A percentile compares a stretch with the other conserved stretches of the same genome.
These are phyloP conservation scores for Lomentospora prolificans DNA, from an alignment of 2,329 filamentous ascomycete species.

Conservation along the genomic window DNA sequence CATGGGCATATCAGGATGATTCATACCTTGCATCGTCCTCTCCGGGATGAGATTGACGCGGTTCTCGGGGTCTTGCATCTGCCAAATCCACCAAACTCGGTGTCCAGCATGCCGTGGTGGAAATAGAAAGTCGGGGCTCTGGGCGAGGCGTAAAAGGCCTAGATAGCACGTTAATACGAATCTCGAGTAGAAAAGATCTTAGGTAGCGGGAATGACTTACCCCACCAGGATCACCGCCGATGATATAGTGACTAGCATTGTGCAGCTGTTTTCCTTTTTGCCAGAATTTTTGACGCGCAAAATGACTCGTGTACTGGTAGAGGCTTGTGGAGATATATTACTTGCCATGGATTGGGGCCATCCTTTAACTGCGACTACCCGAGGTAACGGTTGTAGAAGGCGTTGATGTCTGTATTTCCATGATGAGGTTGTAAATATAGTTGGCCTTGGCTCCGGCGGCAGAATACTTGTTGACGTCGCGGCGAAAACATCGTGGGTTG, in stretches of 20 bases:
- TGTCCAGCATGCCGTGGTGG: constrained; percentile 22
- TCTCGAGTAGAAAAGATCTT: neutral
- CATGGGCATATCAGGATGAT: neutral
- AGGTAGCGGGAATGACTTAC: constrained; percentile 1
- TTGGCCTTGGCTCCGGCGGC: constrained; percentile 19
- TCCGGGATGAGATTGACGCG: constrained; percentile 3
- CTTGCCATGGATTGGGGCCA: constrained; percentile 12
- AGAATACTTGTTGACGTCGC: constrained; percentile 19
- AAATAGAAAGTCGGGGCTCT: constrained; percentile 26
- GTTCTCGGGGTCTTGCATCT: constrained; percentile 10
- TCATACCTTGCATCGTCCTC: neutral
- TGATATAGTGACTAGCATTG: constrained; percentile 29
- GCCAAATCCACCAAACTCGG: constrained; percentile 15
- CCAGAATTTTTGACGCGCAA: too few species aligned
- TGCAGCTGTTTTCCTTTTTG: constrained; percentile 19
- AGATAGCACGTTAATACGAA: neutral
- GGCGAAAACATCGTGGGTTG: constrained; percentile 33
- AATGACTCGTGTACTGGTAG: too few species aligned
- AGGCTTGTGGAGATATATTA: too few species aligned
- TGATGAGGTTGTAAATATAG: constrained; percentile 11
- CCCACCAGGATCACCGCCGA: constrained; percentile 23
- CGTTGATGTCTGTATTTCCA: constrained; percentile 10
- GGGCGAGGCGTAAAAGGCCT: constrained; percentile 27
- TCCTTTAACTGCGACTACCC: constrained; percentile 12
- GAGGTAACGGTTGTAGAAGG: constrained; percentile 13